Evolutionary conservation across 2,329 filamentous ascomycete species (phyloP), one percentile per base, ranked within the genome.

Genomic region (Diaporthe longicolla): DNA sequence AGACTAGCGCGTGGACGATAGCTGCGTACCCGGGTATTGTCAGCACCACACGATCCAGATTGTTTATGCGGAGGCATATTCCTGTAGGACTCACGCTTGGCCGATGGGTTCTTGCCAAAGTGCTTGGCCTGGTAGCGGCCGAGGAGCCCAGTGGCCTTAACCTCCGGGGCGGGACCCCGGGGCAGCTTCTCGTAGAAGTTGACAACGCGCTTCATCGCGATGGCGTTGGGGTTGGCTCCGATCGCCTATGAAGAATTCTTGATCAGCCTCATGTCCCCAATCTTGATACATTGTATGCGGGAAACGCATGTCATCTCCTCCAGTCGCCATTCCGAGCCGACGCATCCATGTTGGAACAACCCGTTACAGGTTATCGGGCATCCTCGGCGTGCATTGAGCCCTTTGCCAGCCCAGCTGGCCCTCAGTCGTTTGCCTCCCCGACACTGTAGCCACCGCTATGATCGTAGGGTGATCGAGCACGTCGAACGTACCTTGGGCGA

Each of bases 111-210:
- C 90, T 98, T 96, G 87, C 95, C 95, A 84, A 99, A 98, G 91
- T 99, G 95, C 85, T 91, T 91, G 80, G 90, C 91, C 85, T 97
- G 94, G 90, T 99, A 99, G 86, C 94, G 91, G 82, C 93, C 94
- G 81, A 98, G 87, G 76, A 97, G 88, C 80, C 97, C 96, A 82
- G 91, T 94, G 79, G 93, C 86, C 90, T 97, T 92, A 80, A 91
- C 85, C 85, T 95, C 92, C 81, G 97, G 95, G 82, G 95, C 95
- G 79, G 94, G 86, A 80, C 97, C 97, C 83, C 95, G 95, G 83
- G 97, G 97, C 75, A 99, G 95, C 87, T 96, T 97, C 89, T 97
- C 95, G 91, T 99, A 99, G 91, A 99, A 98, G 88, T 91, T 94
- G 85, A 98, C 96, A 80, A 99, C 95, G 82, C 95, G 94, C 85